phyloP scores from a whole-genome alignment of 495 filamentous ascomycete species.

The Aspergillus sclerotioniger region DNA sequence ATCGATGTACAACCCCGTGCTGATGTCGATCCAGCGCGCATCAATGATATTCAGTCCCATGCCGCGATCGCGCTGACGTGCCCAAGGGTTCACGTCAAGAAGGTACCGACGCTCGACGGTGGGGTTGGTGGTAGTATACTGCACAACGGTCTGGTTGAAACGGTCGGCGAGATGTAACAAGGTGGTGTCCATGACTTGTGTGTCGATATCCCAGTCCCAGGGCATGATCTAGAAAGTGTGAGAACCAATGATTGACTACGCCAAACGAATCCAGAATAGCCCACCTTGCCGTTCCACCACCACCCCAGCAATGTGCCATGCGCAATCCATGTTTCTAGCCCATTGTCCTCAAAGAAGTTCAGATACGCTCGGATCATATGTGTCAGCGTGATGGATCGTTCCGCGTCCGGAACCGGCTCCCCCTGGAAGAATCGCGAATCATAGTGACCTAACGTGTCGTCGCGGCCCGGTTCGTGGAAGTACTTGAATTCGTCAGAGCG shows the following conservation, averaged over 20 bases:
- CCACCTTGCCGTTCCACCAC: constrained; percentile 83
- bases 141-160: constrained; percentile 64
- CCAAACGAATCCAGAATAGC: background rate
- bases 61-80: constrained; percentile 55
- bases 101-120: constrained; percentile 56
- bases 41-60: constrained; percentile 80
- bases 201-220: constrained; percentile 89
- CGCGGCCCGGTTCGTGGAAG: constrained; percentile 58
- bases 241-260: background rate
- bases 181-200: constrained; percentile 67
- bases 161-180: constrained; percentile 58
- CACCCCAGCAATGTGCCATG: constrained; percentile 85
- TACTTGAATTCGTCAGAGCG: constrained; percentile 43
- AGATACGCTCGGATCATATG: constrained; percentile 75
- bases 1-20: constrained; percentile 80
- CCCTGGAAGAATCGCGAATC: constrained; percentile 64
- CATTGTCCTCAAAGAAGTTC: constrained; percentile 57
- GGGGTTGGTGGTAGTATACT: constrained; percentile 45
- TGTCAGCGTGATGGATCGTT: constrained; percentile 60
- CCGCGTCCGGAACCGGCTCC: constrained; percentile 57
- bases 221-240: constrained; percentile 57
- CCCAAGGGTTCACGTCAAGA: constrained; percentile 76
- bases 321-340: constrained; percentile 80
- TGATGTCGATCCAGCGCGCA: constrained; percentile 77
- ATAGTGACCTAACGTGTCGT: constrained; percentile 63